phyloP scores from a whole-genome alignment of 1,139 yeast genomes.

The Debaryomyces robertsiae region DNA sequence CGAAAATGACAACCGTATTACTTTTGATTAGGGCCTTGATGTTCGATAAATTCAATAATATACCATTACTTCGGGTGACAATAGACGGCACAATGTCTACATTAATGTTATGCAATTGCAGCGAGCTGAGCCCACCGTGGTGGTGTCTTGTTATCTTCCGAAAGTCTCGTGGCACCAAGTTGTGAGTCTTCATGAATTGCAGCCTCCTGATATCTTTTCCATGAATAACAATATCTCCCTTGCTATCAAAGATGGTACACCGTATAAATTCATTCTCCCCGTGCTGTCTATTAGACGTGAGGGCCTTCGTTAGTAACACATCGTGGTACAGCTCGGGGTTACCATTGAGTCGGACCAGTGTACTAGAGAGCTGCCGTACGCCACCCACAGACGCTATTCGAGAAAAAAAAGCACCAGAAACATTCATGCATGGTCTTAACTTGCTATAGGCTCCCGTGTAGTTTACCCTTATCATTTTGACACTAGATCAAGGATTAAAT shows the following conservation, averaged over 20 bases:
- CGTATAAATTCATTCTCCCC: conserved; percentile 37
- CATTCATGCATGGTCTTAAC: too few relatives aligned
- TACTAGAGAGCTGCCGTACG: not conserved
- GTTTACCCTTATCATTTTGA: too few relatives aligned
- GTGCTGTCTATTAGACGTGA: conserved; percentile 21
- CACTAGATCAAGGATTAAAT: too few relatives aligned
- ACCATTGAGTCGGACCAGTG: not conserved
- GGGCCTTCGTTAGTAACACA: conserved; percentile 25
- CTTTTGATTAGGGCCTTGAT: conserved; percentile 45
- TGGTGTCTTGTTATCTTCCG: conserved; percentile 40
- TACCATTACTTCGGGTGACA: conserved; percentile 38
- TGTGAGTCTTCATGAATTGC: conserved; percentile 40
- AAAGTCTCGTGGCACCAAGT: conserved; percentile 44
- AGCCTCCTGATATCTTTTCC: conserved; percentile 41
- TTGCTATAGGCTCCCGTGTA: too few relatives aligned
- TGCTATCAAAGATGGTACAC: conserved; percentile 58
- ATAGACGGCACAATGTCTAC: conserved; percentile 49
- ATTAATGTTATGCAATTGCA: conserved; percentile 20
- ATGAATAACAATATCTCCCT: conserved; percentile 42
- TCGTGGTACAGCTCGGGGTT: conserved; percentile 21
- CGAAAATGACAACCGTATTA: conserved; percentile 45
- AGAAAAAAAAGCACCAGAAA: not conserved
- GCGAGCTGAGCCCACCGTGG: conserved; percentile 11
- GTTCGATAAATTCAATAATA: conserved; percentile 43
- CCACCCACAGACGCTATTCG: not conserved